Evolutionary conservation across 2,329 filamentous ascomycete genomes (phyloP).

Genomic region (Cadophora malorum): DNA sequence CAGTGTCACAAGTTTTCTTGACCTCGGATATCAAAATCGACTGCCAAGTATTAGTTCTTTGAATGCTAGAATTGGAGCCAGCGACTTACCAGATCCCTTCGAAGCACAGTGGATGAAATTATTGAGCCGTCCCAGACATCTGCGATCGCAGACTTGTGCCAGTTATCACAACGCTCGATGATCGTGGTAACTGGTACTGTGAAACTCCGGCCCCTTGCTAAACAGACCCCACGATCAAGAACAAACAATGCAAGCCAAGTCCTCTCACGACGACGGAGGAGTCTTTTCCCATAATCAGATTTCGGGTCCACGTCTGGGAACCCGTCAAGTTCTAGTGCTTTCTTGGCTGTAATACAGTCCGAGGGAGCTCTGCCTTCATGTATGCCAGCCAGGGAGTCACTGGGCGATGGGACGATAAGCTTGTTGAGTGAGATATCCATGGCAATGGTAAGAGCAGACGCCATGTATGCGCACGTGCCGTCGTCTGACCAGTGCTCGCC

Average conservation of each 20-base stretch:
- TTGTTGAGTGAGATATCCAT: slow-evolving; percentile 75
- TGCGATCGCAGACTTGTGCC: slow-evolving; percentile 68
- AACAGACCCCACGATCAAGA: slow-evolving; percentile 73
- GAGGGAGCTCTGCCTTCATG: slow-evolving; percentile 61
- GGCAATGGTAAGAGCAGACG: slow-evolving; percentile 72
- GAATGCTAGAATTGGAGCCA: slow-evolving; percentile 28
- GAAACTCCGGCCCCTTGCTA: slow-evolving; percentile 72
- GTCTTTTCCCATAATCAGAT: slow-evolving; percentile 64
- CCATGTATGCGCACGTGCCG: slow-evolving; percentile 74
- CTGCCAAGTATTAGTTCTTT: slow-evolving; percentile 41
- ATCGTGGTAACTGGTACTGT: slow-evolving; percentile 71
- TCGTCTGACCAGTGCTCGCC: slow-evolving; percentile 73
- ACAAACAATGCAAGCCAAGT: slow-evolving; percentile 77
- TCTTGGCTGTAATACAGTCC: slow-evolving; percentile 71
- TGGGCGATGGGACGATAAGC: slow-evolving; percentile 62
- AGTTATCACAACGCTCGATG: slow-evolving; percentile 70
- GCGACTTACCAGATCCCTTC: slow-evolving; percentile 64
- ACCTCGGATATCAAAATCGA: slow-evolving; percentile 64
- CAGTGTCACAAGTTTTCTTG: slow-evolving; percentile 64
- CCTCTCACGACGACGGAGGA: slow-evolving; percentile 70
- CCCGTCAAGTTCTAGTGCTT: slow-evolving; percentile 71
- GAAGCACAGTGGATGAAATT: slow-evolving; percentile 72
- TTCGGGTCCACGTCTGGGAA: slow-evolving; percentile 66
- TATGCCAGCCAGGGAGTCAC: slow-evolving; percentile 52
- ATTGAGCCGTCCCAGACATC: slow-evolving; percentile 74